Conservation (phyloP, 208 protist species). For the Acanthamoeba culbertsoni region DNA sequence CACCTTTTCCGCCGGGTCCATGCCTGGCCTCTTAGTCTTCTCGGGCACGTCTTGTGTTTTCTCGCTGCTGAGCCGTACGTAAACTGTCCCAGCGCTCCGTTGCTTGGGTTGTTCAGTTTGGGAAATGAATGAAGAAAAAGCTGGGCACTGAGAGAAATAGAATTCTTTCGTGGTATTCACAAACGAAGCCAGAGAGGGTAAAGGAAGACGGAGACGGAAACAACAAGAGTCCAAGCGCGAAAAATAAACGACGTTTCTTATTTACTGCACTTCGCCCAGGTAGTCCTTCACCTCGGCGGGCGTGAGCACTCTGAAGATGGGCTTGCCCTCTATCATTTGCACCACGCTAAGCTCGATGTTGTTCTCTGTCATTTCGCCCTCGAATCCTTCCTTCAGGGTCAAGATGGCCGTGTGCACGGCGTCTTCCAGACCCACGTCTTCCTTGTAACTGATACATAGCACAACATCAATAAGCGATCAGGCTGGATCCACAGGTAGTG, state of each 20-base stretch:
- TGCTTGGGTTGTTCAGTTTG: too few species aligned
- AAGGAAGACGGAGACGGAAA: not conserved
- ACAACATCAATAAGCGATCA: not conserved
- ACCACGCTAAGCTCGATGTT: conserved; percentile 99
- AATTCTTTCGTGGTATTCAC: too few species aligned
- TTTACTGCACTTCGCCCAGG: conserved; percentile 79
- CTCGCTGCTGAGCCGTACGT: too few species aligned
- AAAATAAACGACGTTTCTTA: not conserved
- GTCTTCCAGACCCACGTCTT: conserved; percentile 99
- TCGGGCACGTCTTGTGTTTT: too few species aligned
- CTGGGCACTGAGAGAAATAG: too few species aligned
- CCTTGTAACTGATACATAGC: conserved; percentile 88
- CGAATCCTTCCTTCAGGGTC: conserved; percentile 79
- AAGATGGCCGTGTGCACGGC: conserved; percentile 99
- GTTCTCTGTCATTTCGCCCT: conserved; percentile 94
- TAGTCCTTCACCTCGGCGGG: conserved; percentile 91
- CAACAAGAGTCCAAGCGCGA: not conserved
- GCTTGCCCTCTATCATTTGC: conserved; percentile 68
- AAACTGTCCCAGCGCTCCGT: too few species aligned
- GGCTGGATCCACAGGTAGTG: not conserved
- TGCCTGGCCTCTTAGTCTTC: not conserved
- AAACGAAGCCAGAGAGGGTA: too few species aligned
- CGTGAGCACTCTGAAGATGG: conserved; percentile 82
- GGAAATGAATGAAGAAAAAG: too few species aligned
- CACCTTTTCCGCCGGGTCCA: too few species aligned